Base-by-base conservation (phyloP, 495 filamentous ascomycete species). In the Xylaria acuta region DNA sequence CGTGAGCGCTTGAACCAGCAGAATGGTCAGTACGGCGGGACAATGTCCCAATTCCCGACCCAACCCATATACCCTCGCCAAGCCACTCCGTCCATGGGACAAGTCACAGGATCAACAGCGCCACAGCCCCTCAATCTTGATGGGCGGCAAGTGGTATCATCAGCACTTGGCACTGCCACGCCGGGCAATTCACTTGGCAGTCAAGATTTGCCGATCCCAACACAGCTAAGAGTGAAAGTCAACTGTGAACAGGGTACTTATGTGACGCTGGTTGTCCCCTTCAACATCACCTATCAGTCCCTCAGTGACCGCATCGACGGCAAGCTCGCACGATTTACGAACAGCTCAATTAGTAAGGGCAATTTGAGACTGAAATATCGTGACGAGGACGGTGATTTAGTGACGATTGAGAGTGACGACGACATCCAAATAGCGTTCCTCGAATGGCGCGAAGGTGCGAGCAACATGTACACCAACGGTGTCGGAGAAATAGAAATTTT, bases 301-400 rank as follows among this genome's bases (percentile, higher is more conserved):
- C 86, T 99, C 30, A 93, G 94, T 62, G 95, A 98, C 76, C 94
- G 96, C n/a, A 98, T 99, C 76, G 97, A 98, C 80, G 92, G 92
- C 30, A 98, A 98, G 81, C 88, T 99, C 74, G 91, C 90, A 49
- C 88, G 94, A 56, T 92, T 93, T 73, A 95, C 94, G 11, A 91
- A 87, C 74, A 90, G 91, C 73, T 93, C 92, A 20, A 94, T 97
- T 75, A 89, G 90, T 69, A 88, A 86, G 75, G 92, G 93, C 70
- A 90, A 90, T 64, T 87, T 97, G 72, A 92, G 92, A 79, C 81
- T 99, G 58, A 92, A 93, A 70, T 99, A 98, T 81, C 87, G 90
- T 60, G 97, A 99, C 77, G 95, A 97, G 70, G 94, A 97, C 73
- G 92, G 92, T 14, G 97, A 98, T 77, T 94, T 90, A 76, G 93